A percentile compares a stretch with the other conserved stretches of the same genome.
phyloP scores from a whole-genome alignment of 192 early-diverging fungal genomes.

The Tieghemiomyces parasiticus region DNA sequence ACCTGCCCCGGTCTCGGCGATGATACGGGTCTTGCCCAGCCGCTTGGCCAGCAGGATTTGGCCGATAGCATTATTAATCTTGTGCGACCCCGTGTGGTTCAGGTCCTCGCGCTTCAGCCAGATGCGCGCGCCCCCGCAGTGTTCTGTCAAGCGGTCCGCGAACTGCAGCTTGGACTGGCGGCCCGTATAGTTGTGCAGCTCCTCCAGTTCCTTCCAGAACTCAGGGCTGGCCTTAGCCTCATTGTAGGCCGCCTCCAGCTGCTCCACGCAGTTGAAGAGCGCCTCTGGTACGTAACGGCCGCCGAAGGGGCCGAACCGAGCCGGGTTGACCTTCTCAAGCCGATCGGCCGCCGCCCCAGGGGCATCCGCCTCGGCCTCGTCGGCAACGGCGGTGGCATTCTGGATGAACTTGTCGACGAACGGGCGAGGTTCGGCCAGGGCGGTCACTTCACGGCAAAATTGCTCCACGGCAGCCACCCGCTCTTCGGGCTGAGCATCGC shows the following conservation, averaged over 20 bases:
- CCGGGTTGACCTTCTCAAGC: too few relatives aligned
- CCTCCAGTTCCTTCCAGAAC: slow-evolving; percentile 89
- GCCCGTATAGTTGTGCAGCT: slow-evolving; percentile 83
- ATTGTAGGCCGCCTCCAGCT: slow-evolving; percentile 76
- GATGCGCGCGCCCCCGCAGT: slow-evolving; percentile 71
- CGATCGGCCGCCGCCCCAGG: slow-evolving; percentile 35
- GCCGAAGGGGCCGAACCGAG: slow-evolving; percentile 89
- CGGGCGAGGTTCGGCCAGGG: slow-evolving; percentile 15
- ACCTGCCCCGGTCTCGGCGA: slow-evolving; percentile 97
- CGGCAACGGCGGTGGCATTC: slow-evolving; percentile 13
- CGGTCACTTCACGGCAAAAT: slow-evolving; percentile 38
- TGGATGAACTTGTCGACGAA: slow-evolving; percentile 13
- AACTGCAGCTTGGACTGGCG: slow-evolving; percentile 78
- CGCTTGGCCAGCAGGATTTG: slow-evolving; percentile 89
- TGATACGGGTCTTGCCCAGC: slow-evolving; percentile 90
- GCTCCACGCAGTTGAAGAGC: slow-evolving; percentile 84
- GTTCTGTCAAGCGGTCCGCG: slow-evolving; percentile 71
- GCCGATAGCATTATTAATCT: slow-evolving; percentile 97
- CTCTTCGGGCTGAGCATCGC: slow-evolving; percentile 31
- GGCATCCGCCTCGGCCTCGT: slow-evolving; percentile 12
- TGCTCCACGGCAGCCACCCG: slow-evolving; percentile 26
- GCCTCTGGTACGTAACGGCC: slow-evolving; percentile 97
- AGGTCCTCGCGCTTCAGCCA: slow-evolving; percentile 98
- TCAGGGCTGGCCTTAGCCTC: slow-evolving; percentile 66
- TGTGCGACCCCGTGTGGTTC: slow-evolving; percentile 98